phyloP scores from a whole-genome alignment of 345 rosid species.

The Hirschfeldia incana region DNA sequence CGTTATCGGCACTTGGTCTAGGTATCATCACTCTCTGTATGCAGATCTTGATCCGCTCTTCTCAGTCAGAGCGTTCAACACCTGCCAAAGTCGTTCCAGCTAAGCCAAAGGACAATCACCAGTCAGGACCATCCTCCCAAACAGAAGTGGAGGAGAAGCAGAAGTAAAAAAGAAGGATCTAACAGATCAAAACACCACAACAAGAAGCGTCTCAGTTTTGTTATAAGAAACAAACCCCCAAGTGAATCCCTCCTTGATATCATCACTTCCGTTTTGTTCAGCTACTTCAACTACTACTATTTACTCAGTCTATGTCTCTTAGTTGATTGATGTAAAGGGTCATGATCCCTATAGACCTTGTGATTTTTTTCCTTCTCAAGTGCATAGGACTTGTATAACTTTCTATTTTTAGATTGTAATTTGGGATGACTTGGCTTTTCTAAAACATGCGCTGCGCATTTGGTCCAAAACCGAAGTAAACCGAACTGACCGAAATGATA shows the following conservation, averaged over 20 bases:
- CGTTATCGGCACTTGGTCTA: slow-evolving; percentile 50
- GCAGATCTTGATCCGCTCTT: slow-evolving; percentile 76
- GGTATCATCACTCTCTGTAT: slow-evolving; percentile 66
- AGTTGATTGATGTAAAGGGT: neutral
- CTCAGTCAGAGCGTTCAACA: slow-evolving; percentile 86
- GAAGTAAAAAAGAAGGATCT: slow-evolving; percentile 29
- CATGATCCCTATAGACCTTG: neutral
- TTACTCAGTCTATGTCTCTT: slow-evolving; percentile 1
- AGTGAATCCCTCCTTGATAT: slow-evolving; percentile 27
- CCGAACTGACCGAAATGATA: neutral
- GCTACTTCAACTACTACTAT: neutral
- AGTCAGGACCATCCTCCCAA: slow-evolving; percentile 38
- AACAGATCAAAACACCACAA: slow-evolving; percentile 27
- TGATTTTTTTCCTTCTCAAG: slow-evolving; percentile 9
- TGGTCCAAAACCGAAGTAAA: neutral
- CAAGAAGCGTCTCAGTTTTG: slow-evolving; percentile 33
- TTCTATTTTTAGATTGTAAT: slow-evolving; percentile 25
- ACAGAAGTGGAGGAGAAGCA: slow-evolving; percentile 44
- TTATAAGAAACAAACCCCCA: neutral
- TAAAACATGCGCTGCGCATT: neutral
- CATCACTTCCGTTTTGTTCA: slow-evolving; percentile 30
- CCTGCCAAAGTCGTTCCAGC: slow-evolving; percentile 71
- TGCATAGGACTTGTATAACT: slow-evolving; percentile 34
- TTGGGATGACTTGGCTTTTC: slow-evolving; percentile 4
- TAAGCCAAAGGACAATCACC: slow-evolving; percentile 44